Conservation (phyloP, 2,329 filamentous ascomycete genomes). For the Cladosporium halotolerans region DNA sequence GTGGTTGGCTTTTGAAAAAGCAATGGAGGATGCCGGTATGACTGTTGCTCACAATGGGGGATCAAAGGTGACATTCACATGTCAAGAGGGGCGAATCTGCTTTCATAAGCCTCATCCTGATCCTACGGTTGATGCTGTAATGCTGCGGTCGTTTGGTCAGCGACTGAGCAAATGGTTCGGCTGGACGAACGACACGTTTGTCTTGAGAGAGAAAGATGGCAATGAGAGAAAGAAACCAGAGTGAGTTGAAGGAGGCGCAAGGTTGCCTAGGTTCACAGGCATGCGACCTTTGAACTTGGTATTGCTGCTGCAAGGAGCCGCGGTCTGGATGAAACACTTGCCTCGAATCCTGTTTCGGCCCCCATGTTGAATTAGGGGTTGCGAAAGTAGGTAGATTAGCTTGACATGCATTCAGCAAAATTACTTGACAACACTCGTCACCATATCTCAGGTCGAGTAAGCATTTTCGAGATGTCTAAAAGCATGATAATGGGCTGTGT, state of each 20-base stretch:
- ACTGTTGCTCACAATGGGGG: slow-evolving; percentile 13
- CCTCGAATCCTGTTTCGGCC: too few relatives aligned
- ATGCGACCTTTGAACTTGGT: too few relatives aligned
- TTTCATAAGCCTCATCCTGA: slow-evolving; percentile 29
- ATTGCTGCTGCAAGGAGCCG: too few relatives aligned
- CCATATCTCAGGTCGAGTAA: background rate
- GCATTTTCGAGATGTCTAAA: background rate
- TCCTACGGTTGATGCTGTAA: slow-evolving; percentile 22
- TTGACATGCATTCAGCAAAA: background rate
- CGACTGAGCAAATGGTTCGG: slow-evolving; percentile 29
- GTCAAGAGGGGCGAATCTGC: background rate
- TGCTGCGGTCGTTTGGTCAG: slow-evolving; percentile 25
- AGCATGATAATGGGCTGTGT: background rate
- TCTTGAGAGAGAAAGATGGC: slow-evolving; percentile 8
- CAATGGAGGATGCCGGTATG: slow-evolving; percentile 17
- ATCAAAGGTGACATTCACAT: slow-evolving; percentile 15
- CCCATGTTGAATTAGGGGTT: too few relatives aligned
- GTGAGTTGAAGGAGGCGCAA: too few relatives aligned
- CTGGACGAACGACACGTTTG: slow-evolving; percentile 21
- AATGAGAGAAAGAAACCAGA: too few relatives aligned
- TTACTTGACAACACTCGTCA: background rate
- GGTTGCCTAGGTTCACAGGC: too few relatives aligned
- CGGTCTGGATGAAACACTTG: too few relatives aligned
- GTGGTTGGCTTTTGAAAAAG: slow-evolving; percentile 7
- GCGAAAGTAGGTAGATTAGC: too few relatives aligned